phyloP scores from a whole-genome alignment of 2,329 filamentous ascomycete genomes.

The Penicillium sp. region DNA sequence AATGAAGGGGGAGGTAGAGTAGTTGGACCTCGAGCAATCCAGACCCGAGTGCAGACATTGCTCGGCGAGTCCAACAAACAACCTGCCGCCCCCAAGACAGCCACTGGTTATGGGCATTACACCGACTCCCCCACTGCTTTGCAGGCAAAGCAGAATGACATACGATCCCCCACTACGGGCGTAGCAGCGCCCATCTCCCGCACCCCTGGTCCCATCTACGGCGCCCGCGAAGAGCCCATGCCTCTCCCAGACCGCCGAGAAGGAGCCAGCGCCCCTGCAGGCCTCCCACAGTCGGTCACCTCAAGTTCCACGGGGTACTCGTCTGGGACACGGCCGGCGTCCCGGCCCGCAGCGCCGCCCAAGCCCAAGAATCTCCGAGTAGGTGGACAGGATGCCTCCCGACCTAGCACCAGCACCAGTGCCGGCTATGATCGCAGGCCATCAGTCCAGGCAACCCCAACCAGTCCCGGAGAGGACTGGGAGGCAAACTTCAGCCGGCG shows the following conservation, averaged over 20 bases:
- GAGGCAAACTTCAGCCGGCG: slow-evolving; percentile 74
- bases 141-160: slow-evolving; percentile 40
- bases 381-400: slow-evolving; percentile 32
- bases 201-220: slow-evolving; percentile 21
- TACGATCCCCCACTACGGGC: slow-evolving; percentile 8
- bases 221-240: slow-evolving; percentile 12
- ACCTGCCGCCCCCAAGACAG: slow-evolving; percentile 63
- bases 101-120: slow-evolving; percentile 85
- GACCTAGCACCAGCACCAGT: slow-evolving; percentile 20
- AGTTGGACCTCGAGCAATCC: slow-evolving; percentile 72
- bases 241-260: slow-evolving; percentile 17
- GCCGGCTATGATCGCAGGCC: slow-evolving; percentile 29
- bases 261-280: slow-evolving; percentile 16
- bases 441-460: slow-evolving; percentile 26
- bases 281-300: slow-evolving; percentile 18
- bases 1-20: slow-evolving; percentile 49
- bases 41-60: slow-evolving; percentile 83
- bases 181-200: slow-evolving; percentile 25
- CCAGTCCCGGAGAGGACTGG: slow-evolving; percentile 56
- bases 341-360: slow-evolving; percentile 56
- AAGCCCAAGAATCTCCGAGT: slow-evolving; percentile 61
- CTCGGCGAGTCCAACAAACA: slow-evolving; percentile 72
- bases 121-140: slow-evolving; percentile 55
- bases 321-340: slow-evolving; percentile 29
- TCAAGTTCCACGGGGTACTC: slow-evolving; percentile 22